phyloP scores from a whole-genome alignment of 140 eudicot species.

The Cichorium intybus region DNA sequence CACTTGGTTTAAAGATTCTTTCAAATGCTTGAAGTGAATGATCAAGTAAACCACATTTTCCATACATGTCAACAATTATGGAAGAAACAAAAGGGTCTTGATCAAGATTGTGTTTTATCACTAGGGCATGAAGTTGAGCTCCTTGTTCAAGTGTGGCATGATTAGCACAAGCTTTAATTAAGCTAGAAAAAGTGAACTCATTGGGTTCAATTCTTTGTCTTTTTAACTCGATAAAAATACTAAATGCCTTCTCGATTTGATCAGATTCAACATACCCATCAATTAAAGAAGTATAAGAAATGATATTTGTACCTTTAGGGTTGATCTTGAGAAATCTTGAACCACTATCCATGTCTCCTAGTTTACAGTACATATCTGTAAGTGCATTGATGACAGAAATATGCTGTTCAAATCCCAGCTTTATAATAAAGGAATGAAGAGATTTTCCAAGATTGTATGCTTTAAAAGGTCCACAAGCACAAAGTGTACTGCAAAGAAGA shows the following conservation, averaged over 20 bases:
- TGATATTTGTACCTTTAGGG: constrained; percentile 23
- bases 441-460: constrained; percentile 24
- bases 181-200: constrained; percentile 50
- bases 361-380: constrained; percentile 46
- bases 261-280: constrained; percentile 42
- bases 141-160: constrained; percentile 50
- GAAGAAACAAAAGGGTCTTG: constrained; percentile 52
- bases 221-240: constrained; percentile 33
- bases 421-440: constrained; percentile 35
- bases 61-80: constrained; percentile 57
- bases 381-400: constrained; percentile 43
- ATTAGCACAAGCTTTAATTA: constrained; percentile 54
- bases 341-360: constrained; percentile 50
- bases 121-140: constrained; percentile 48
- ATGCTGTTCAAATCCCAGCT: constrained; percentile 37
- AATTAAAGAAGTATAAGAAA: constrained; percentile 54
- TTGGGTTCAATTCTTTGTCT: constrained; percentile 37
- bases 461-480: constrained; percentile 40
- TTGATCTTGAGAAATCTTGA: constrained; percentile 22
- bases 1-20: constrained; percentile 24
- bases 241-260: constrained; percentile 38
- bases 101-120: constrained; percentile 33
- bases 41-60: constrained; percentile 58
- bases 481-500: constrained; percentile 38
- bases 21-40: constrained; percentile 34